Percentiles rank a stretch among this genome's conserved stretches.
Conservation (phyloP, 1,284 basidiomycete genomes). For the Cutaneotrichosporon curvatum region DNA sequence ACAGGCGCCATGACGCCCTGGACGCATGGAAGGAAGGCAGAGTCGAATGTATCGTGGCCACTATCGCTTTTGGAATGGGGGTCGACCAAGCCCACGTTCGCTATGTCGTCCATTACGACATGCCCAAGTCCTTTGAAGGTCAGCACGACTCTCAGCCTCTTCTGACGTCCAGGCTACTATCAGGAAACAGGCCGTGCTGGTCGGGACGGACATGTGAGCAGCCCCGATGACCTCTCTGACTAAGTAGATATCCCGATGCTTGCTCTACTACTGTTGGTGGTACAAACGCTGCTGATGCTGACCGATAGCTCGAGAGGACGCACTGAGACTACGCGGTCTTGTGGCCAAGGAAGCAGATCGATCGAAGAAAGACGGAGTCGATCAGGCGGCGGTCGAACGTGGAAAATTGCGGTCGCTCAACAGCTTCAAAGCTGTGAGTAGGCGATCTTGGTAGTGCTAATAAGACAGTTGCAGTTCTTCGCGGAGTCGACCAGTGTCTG, state of each 20-base stretch:
- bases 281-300: not conserved
- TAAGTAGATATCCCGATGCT: conserved; percentile 64
- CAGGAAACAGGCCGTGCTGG: conserved; percentile 83
- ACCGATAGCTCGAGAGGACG: conserved; percentile 65
- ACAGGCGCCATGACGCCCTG: conserved; percentile 54
- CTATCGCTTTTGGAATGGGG: conserved; percentile 80
- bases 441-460: not conserved
- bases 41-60: conserved; percentile 52
- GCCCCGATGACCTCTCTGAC: not conserved
- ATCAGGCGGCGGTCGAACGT: conserved; percentile 11
- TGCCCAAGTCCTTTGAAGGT: conserved; percentile 79
- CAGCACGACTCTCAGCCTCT: no score
- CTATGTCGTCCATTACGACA: conserved; percentile 55
- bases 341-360: conserved; percentile 47
- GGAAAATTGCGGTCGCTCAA: conserved; percentile 39
- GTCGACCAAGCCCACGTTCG: conserved; percentile 78
- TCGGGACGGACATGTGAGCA: conserved; percentile 65
- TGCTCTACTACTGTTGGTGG: conserved; percentile 72
- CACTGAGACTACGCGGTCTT: conserved; percentile 52
- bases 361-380: conserved; percentile 16
- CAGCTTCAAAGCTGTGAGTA: conserved; percentile 59
- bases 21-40: conserved; percentile 49
- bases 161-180: conserved; percentile 65
- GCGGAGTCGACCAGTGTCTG: conserved; percentile 60
- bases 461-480: conserved; percentile 48